Evolutionary conservation across 495 filamentous ascomycete genomes (phyloP), one percentile per base, ranked within the genome.

Genomic region (Apiosordaria backusii): DNA sequence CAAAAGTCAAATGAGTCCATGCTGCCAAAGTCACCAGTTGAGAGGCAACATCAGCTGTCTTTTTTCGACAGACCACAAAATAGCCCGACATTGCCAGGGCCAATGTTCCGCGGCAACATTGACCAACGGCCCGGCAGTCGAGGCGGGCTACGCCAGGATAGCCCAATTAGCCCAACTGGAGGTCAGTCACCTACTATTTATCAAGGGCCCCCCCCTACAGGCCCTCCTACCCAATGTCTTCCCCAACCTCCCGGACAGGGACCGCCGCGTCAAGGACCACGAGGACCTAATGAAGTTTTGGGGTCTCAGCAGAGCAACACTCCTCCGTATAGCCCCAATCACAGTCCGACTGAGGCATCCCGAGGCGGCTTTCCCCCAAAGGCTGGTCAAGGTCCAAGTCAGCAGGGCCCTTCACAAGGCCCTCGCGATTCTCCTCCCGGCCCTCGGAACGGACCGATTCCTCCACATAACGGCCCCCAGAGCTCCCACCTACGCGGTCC

Each of bases 131-230:
- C 74, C 23, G 54, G 60, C 3, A 74, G 74, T 23, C 68, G 70
- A 19, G 59, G 57, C 16, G 62, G 67, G 1, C 21, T 57, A 13
- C 66, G 60, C 57, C 25, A n/a, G 29, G 29, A 22, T 40, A 65
- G 60, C 19, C 26, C 60, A 1, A 45, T 45, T 15, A 45, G 35
- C 10, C 35, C 35, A 45, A 45, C 52, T n/a, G 52, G n/a, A 19
- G n/a, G n/a, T 19, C 52, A 23, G n/a, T 55, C 52, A 23, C 62
- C 61, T 13, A 23, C 35, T 0, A 22, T 69, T 52, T 66, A 70
- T 53, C 67, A 71, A 29, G 72, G 69, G 4, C 74, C 74, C 10
- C 74, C 72, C 61, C 74, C 67, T 2, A 72, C 74, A 9, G 72
- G 71, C 0, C 74, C 74, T 59, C 74, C 74, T 18, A 75, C 72